Base-by-base conservation (phyloP, 108 stramenopile species). In the Stephanodiscus minutulus region DNA sequence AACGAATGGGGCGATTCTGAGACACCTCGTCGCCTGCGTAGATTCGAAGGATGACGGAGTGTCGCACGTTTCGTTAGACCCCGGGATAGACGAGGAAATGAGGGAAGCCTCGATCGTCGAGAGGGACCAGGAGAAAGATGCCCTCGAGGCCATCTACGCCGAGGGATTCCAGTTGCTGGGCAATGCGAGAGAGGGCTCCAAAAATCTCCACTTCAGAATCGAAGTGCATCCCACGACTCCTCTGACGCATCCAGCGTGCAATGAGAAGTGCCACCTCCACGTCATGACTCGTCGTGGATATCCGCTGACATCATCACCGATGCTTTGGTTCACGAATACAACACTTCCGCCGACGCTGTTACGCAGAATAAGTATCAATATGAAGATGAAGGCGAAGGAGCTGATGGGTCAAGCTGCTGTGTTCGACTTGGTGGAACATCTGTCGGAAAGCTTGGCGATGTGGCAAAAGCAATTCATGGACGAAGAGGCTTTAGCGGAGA, bases 141-240 rank as follows among this genome's bases (percentile, higher is more conserved):
- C 82, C 5, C 68, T 91, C 11, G 61, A 77, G 49, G 91, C 87
- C 3, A 89, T 91, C 58, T 91, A 89, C 60, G 91, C 85, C 3
- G 87, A 86, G 6, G 77, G 74, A 8, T 73, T 87, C 46, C 39
- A 82, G 21, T 17, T 82, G 5, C 9, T 70, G 24, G n/a, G 37
- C 35, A 62, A 50, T 49, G 41, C 13, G 20, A 22, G 21, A 52
- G 41, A 6, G 10, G 7, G 48, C 36, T 22, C 21, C 15, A n/a
- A 62, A 49, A 18, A 70, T 54, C 52, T 39, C 28, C 81, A 82
- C 11, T 87, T 84, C 61, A 37, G 62, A 31, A 13, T 90, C 21
- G 24, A 61, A 20, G 61, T 90, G 13, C 57, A 56, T 29, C 77
- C 84, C 0, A 64, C 60, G 6, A 72, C 70, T 20, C 48, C 52